Percentiles rank a stretch among this genome's conserved stretches.
These are phyloP conservation scores for Westerdykella sp. DNA, from an alignment of 2,329 filamentous ascomycete genomes.

Conservation along the genomic window DNA sequence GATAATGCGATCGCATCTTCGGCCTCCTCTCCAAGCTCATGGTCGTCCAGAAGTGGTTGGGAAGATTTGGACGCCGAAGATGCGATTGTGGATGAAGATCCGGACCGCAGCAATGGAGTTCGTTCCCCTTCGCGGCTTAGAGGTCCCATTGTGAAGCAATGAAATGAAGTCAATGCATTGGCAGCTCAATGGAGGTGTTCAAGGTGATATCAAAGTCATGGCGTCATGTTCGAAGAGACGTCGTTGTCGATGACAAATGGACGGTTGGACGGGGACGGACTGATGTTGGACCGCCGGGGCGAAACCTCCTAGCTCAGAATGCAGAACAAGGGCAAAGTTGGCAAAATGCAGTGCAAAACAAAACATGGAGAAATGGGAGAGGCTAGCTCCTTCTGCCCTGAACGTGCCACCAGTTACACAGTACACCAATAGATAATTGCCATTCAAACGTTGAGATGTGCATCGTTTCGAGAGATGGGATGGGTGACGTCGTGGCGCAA, in stretches of 20 bases:
- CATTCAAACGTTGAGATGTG: too few relatives aligned
- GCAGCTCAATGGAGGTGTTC: constrained; percentile 1
- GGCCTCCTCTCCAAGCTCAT: not conserved
- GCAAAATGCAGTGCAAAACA: too few relatives aligned
- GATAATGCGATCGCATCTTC: constrained; percentile 22
- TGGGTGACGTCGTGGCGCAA: not conserved
- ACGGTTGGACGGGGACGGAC: too few relatives aligned
- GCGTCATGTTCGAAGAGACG: not conserved
- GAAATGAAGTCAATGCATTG: not conserved
- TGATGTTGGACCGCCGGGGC: too few relatives aligned
- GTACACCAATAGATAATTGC: too few relatives aligned
- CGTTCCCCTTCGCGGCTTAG: constrained; percentile 16
- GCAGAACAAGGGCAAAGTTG: too few relatives aligned
- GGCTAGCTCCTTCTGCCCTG: too few relatives aligned
- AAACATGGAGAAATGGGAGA: too few relatives aligned
- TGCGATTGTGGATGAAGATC: constrained; percentile 12
- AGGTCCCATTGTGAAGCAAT: constrained; percentile 9
- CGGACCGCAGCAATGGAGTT: constrained; percentile 21
- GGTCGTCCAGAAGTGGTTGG: constrained; percentile 1
- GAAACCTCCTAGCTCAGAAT: too few relatives aligned
- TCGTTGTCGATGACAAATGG: not conserved
- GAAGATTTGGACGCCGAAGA: constrained; percentile 8
- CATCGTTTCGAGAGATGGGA: not conserved
- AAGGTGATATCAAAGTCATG: constrained; percentile 1
- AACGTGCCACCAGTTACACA: too few relatives aligned